These are phyloP conservation scores for Spathaspora boniae DNA, from an alignment of 805 yeast species.

Conservation along the genomic window DNA sequence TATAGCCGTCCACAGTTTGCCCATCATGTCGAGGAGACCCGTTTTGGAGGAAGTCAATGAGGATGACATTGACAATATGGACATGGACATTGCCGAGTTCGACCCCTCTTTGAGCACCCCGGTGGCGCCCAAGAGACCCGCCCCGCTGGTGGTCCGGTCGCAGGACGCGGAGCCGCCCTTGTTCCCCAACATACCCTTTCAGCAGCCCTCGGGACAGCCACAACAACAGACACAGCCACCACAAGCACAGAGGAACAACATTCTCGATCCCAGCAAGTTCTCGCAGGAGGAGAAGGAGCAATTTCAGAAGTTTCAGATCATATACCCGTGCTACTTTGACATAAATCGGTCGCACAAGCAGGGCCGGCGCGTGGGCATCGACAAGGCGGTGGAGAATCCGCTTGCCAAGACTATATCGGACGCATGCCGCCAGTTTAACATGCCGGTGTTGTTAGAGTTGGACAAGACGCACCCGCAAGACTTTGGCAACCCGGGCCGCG, in stretches of 20 bases:
- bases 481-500: slow-evolving; percentile 97
- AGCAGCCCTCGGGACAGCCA: slow-evolving; percentile 10
- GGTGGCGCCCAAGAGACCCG: slow-evolving; percentile 60
- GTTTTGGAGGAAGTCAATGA: slow-evolving; percentile 72
- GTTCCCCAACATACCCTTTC: slow-evolving; percentile 26
- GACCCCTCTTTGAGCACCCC: slow-evolving; percentile 68
- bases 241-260: slow-evolving; percentile 17
- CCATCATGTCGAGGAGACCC: slow-evolving; percentile 50
- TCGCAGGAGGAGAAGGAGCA: slow-evolving; percentile 58
- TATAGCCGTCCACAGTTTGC: not conserved
- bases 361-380: slow-evolving; percentile 75
- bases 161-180: slow-evolving; percentile 44
- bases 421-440: slow-evolving; percentile 49
- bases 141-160: slow-evolving; percentile 58
- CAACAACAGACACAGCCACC: slow-evolving; percentile 9
- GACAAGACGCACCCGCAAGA: slow-evolving; percentile 94
- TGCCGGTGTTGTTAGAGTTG: slow-evolving; percentile 59
- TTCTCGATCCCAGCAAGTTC: slow-evolving; percentile 34
- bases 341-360: slow-evolving; percentile 65
- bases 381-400: slow-evolving; percentile 81
- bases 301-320: slow-evolving; percentile 63
- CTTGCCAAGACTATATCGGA: slow-evolving; percentile 78
- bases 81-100: slow-evolving; percentile 89
- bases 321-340: slow-evolving; percentile 95
- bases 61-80: slow-evolving; percentile 87